Evolutionary conservation across 208 protist genomes (phyloP), one percentile per base, ranked within the genome.

Genomic region (Wallacemonas sp.): DNA sequence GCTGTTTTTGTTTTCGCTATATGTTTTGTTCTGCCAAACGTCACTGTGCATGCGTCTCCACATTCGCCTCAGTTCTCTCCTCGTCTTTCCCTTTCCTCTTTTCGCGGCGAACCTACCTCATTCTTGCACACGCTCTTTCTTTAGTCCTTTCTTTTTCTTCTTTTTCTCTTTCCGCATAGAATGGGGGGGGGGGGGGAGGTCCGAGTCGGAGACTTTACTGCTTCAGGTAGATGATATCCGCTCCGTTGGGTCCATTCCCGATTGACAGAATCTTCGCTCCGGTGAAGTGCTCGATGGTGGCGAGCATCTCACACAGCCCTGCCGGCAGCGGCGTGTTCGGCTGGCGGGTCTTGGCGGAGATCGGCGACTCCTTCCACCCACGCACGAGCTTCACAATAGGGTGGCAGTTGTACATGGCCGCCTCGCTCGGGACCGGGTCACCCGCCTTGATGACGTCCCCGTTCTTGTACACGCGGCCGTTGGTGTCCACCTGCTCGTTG

Each of bases 191-290:
- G n/a, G n/a, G n/a, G n/a, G n/a, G n/a, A n/a, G n/a, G n/a, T n/a
- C n/a, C n/a, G n/a, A n/a, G 6, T 41, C 36, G 6, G 9, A 14
- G 14, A 6, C 11, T 9, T 64, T 67, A 90, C 72, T 91, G 81
- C 15, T 77, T 72, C 9, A 97, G 69, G 85, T 97, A 97, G 46
- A 97, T 94, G 49, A 95, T 94, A 41, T 97, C 80, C 14, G 77
- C 73, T 0, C 86, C 88, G 47, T 74, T 87, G 24, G 93, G 90
- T 0, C 93, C 93, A 69, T 97, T 97, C 28, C 93, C 93, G 62
- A 97, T 95, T 34, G 90, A 96, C 11, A 97, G 59, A n/a, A 97
- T 77, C 70, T 94, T 86, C 42, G 84, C 82, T 11, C 66, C 53
- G 0, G 90, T 91, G 42, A 96, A 97, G 70, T 94, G 76, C 75